Base-by-base conservation (phyloP, 2,329 filamentous ascomycete genomes). In the Xylaria digitata region DNA sequence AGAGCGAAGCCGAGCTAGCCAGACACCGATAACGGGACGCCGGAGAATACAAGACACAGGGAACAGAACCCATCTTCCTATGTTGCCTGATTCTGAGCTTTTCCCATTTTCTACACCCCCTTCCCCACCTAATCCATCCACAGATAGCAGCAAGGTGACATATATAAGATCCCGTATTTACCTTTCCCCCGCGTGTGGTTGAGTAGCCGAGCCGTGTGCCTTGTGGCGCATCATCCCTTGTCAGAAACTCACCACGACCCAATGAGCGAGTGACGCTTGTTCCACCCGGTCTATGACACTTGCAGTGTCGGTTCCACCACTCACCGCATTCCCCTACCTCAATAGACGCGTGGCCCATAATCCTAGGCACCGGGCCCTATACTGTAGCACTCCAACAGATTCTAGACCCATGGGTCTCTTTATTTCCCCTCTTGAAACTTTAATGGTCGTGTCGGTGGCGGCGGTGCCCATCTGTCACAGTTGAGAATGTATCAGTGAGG, bases 401-500 rank as follows among this genome's bases (percentile, higher is more conserved):
- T 50, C 3, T 63, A 45, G 43, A 21, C 50, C 21, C 49, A 30
- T n/a, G 34, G 30, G 19, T 23, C 42, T 56, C 40, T 48, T 57
- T 57, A 53, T 49, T 32, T 68, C 6, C 26, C 19, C 21, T 46
- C 42, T 55, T 23, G 23, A 15, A 30, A 34, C 26, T 54, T 40
- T 61, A 61, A 52, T 73, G 67, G 61, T 75, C 71, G 72, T 72
- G 75, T 72, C 69, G 78, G 75, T 78, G 82, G 71, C 78, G 80
- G 70, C 75, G 79, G 73, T 68, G 75, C 62, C 72, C 75, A 74
- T 83, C 82, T 84, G 77, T 79, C 78, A 80, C 76, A 79, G 73
- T 73, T 63, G 66, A 67, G 70, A 76, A 71, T 74, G 70, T 73
- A 75, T 83, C 81, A 83, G 82, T 78, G 75, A 69, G 46, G 43